Evolutionary conservation across 1,139 yeast species (phyloP).

Genomic region (Komagataea norvegica): DNA sequence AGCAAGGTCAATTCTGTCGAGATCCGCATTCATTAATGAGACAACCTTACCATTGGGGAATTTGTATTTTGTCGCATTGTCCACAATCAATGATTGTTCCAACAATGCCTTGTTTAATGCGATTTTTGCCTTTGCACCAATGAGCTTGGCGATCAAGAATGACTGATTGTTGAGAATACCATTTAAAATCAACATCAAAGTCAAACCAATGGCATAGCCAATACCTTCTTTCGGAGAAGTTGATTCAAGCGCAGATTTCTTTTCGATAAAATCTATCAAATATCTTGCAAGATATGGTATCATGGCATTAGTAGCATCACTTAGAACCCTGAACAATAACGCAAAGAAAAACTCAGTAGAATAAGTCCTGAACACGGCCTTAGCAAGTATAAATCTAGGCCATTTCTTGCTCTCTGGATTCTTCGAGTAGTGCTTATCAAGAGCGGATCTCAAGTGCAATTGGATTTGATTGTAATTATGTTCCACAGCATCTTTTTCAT

Average conservation of each 20-base stretch:
- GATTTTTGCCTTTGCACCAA: constrained; percentile 64
- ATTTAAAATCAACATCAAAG: constrained; percentile 38
- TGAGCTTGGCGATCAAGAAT: constrained; percentile 52
- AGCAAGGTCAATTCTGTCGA: constrained; percentile 72
- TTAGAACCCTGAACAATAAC: constrained; percentile 36
- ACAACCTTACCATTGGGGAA: constrained; percentile 66
- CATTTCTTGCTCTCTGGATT: constrained; percentile 16
- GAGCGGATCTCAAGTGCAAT: constrained; percentile 28
- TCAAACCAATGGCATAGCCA: constrained; percentile 53
- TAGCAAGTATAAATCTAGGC: constrained; percentile 4
- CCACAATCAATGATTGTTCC: constrained; percentile 56
- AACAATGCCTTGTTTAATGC: constrained; percentile 59
- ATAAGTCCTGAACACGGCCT: constrained; percentile 48
- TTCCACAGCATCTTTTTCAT: constrained; percentile 47
- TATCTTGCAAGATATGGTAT: constrained; percentile 46
- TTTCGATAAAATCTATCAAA: constrained; percentile 42
- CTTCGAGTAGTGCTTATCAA: constrained; percentile 22
- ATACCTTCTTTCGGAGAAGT: constrained; percentile 41
- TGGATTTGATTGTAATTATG: constrained; percentile 36
- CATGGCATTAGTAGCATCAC: constrained; percentile 39
- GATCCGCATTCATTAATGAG: constrained; percentile 68
- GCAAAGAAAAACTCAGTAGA: constrained; percentile 42
- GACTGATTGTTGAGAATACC: constrained; percentile 54
- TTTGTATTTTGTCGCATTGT: constrained; percentile 48
- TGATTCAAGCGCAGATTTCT: constrained; percentile 29